Conservation (phyloP, 441 rosid genomes). For the Capsella rubella region DNA sequence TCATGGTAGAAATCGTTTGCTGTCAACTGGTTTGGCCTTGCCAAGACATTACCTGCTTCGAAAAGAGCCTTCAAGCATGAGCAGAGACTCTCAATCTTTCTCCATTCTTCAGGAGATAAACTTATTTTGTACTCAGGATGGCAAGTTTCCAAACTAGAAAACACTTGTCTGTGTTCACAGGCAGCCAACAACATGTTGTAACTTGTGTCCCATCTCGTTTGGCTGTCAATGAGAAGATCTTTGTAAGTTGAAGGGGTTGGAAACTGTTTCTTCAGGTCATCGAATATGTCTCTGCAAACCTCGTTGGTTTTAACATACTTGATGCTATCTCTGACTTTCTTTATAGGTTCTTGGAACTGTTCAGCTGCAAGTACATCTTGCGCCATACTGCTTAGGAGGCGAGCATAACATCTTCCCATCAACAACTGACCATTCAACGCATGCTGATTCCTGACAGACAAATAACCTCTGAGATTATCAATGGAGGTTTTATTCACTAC, state of each 20-base stretch:
- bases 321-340: constrained; percentile 71
- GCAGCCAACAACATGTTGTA: constrained; percentile 42
- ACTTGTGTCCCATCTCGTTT: constrained; percentile 46
- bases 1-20: constrained; percentile 63
- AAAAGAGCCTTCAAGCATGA: constrained; percentile 59
- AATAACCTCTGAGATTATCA: constrained; percentile 67
- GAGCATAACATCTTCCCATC: constrained; percentile 67
- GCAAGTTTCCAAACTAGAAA: constrained; percentile 34
- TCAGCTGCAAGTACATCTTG: constrained; percentile 51
- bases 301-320: constrained; percentile 68
- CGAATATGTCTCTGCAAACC: constrained; percentile 64
- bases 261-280: constrained; percentile 69
- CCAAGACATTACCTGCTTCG: constrained; percentile 56
- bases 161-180: constrained; percentile 32
- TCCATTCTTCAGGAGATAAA: constrained; percentile 73
- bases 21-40: constrained; percentile 46
- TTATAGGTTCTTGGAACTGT: constrained; percentile 48
- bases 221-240: constrained; percentile 61
- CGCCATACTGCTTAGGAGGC: constrained; percentile 55
- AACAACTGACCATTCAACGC: constrained; percentile 73
- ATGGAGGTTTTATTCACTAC: constrained; percentile 52
- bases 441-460: constrained; percentile 64
- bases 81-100: constrained; percentile 64
- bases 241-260: constrained; percentile 54
- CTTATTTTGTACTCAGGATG: constrained; percentile 64